phyloP scores from a whole-genome alignment of 116 monocot genomes.

The Thalassia testudinum region DNA sequence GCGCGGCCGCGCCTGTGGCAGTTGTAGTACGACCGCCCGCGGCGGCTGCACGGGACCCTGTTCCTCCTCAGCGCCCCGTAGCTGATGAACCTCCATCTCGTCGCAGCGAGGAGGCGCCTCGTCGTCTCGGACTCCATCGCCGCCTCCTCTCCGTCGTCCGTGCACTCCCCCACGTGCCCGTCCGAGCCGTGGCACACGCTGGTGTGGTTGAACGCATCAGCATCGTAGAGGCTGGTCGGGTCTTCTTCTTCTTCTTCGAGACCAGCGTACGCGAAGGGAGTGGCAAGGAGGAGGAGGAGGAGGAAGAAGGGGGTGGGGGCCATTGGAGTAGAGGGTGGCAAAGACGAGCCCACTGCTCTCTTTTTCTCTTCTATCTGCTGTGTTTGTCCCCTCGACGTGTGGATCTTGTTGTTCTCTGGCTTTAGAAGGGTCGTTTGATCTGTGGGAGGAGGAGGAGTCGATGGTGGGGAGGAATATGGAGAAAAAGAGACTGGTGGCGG shows the following conservation, averaged over 20 bases:
- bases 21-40: background rate
- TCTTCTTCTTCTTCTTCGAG: background rate
- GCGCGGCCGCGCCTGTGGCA: background rate
- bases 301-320: background rate
- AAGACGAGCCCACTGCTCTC: too few species aligned
- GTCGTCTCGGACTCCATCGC: background rate
- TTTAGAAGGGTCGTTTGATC: background rate
- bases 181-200: background rate
- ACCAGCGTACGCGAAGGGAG: background rate
- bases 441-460: too few species aligned
- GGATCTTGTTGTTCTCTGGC: too few species aligned
- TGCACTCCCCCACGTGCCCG: background rate
- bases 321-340: too few species aligned
- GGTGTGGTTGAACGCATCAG: background rate
- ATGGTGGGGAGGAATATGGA: background rate
- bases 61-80: background rate
- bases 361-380: too few species aligned
- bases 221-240: background rate
- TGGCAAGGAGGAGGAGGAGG: background rate
- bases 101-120: background rate
- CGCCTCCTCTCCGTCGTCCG: background rate
- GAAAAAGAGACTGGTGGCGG: background rate
- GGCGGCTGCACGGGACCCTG: background rate
- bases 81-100: background rate
- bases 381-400: too few species aligned